phyloP scores from a whole-genome alignment of 257 asterid species.

The Plantago major region DNA sequence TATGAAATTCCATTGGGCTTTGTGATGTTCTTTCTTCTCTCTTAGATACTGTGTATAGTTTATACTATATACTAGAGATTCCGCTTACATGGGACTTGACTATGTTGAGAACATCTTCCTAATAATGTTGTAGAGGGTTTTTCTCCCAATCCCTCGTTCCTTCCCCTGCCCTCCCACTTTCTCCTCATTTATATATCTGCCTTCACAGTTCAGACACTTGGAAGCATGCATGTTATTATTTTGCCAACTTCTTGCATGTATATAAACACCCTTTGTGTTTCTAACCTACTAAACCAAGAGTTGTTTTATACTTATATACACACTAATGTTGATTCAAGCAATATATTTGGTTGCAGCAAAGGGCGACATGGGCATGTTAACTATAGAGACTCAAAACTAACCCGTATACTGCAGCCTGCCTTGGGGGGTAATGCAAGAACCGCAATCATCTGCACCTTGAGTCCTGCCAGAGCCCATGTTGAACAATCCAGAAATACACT shows the following conservation, averaged over 20 bases:
- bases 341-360: constrained; percentile 61
- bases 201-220: not conserved
- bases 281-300: constrained; percentile 10
- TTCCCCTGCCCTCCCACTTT: too few species aligned
- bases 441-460: constrained; percentile 91
- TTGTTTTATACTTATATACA: constrained; percentile 7
- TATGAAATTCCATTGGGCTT: too few species aligned
- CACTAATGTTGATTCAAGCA: not conserved
- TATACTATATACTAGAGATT: too few species aligned
- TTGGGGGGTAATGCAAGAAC: constrained; percentile 99
- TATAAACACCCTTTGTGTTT: not conserved
- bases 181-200: too few species aligned
- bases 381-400: constrained; percentile 95
- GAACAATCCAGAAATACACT: constrained; percentile 99
- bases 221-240: not conserved
- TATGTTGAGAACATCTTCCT: too few species aligned
- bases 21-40: too few species aligned
- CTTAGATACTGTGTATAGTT: too few species aligned
- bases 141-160: too few species aligned
- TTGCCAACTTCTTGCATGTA: not conserved
- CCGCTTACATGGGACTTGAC: too few species aligned
- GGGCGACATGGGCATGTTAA: constrained; percentile 94
- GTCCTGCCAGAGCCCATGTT: constrained; percentile 94
- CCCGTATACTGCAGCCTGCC: constrained; percentile 95
- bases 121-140: too few species aligned